phyloP scores from a whole-genome alignment of 495 filamentous ascomycete genomes.

The Penicillium nucicola region DNA sequence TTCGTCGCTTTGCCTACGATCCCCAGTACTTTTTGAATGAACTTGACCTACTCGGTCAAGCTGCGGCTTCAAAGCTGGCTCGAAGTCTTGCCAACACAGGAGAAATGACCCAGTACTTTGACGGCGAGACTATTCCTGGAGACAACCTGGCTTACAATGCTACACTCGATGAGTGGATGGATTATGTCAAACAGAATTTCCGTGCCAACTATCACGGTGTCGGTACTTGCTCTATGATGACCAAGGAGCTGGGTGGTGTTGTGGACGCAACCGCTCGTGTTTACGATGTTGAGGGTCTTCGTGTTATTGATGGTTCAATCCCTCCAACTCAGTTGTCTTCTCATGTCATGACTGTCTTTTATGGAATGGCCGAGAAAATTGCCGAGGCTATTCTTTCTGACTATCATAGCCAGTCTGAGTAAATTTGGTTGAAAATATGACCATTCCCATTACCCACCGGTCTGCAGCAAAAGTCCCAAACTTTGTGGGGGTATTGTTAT shows the following conservation, averaged over 20 bases:
- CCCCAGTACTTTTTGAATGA: constrained; percentile 49
- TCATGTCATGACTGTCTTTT: constrained; percentile 34
- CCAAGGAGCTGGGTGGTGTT: constrained; percentile 44
- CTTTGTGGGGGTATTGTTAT: no score
- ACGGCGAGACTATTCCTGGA: constrained; percentile 44
- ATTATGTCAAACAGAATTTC: constrained; percentile 22
- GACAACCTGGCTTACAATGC: constrained; percentile 20
- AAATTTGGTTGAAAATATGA: no score
- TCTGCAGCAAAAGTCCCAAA: no score
- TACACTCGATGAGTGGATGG: constrained; percentile 44
- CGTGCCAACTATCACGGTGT: constrained; percentile 46
- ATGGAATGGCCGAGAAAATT: constrained; percentile 46
- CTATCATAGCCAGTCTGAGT: not conserved
- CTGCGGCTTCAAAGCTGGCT: constrained; percentile 47
- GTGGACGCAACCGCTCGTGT: constrained; percentile 43
- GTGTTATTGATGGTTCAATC: constrained; percentile 45
- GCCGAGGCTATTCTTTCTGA: constrained; percentile 16
- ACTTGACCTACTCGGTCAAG: constrained; percentile 43
- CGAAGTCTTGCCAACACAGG: constrained; percentile 35
- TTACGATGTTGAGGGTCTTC: constrained; percentile 42
- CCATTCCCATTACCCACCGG: no score
- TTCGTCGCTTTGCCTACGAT: constrained; percentile 45
- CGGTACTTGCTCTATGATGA: constrained; percentile 47
- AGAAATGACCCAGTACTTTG: constrained; percentile 31
- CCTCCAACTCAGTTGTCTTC: constrained; percentile 35